Evolutionary conservation across 306 rosid genomes (phyloP), one percentile per base, ranked within the genome.

Genomic region (Vigna unguiculata): DNA sequence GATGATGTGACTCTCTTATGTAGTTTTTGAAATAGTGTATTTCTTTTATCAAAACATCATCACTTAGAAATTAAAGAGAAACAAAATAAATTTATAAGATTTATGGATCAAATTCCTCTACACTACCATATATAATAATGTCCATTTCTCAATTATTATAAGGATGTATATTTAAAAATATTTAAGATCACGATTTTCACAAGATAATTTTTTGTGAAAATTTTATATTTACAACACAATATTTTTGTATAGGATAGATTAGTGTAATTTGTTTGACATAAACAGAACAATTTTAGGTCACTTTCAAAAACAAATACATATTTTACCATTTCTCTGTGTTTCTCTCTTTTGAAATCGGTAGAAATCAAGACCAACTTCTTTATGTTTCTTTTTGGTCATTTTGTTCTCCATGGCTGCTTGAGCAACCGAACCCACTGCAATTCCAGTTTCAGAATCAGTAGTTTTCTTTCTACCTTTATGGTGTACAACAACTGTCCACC

Each of bases 381-480:
- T 86, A 24, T 0, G 59, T 85, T 93, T 93, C 88, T 88, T 93
- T 74, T 86, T 90, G 66, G 88, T 74, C 74, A 87, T 58, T 52
- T 88, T 90, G 83, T 85, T 79, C 84, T 88, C 91, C 14, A 76
- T 87, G 17, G 85, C 93, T 69, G 88, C 96, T 83, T 87, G 92
- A 16, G 97, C 90, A 65, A 88, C 92, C 4, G 97, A 93, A 24
- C 96, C 97, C 28, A 93, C 90, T 10, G 83, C 87, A 70, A 84
- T 62, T 77, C 98, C 96, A 84, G 88, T 93, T 75, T 86, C 97
- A 79, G 90, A 77, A 32, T 91, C 97, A 0, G 86, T 88, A n/a
- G 96, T 90, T 86, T 90, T 93, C 85, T 93, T 93, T 86, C 98
- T 86, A 74, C 98, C 98, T 74, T 87, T 93, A 51, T 91, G 96